These are phyloP conservation scores for Fusarium sp. DNA, from an alignment of 2,329 filamentous ascomycete genomes.

Conservation along the genomic window DNA sequence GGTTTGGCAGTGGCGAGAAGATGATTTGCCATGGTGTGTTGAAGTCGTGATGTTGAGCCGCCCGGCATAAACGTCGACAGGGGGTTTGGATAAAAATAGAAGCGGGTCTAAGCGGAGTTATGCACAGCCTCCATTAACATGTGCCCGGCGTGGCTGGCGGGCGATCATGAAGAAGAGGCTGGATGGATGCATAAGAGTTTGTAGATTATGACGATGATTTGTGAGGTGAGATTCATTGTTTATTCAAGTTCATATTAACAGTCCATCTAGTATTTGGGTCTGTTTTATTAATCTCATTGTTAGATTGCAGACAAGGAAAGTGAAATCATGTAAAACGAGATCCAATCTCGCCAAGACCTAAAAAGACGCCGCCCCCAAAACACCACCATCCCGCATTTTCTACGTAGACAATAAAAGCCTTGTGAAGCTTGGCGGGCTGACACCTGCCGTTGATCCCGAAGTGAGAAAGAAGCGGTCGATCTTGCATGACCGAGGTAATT, in stretches of 20 bases:
- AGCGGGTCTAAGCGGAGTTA: slow-evolving; percentile 3
- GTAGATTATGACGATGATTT: slow-evolving; percentile 9
- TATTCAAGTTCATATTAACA: background rate
- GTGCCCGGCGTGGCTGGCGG: slow-evolving; percentile 8
- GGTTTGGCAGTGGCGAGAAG: background rate
- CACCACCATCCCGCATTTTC: slow-evolving; percentile 1
- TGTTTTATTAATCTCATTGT: background rate
- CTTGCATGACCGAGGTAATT: slow-evolving; percentile 4
- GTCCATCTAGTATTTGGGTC: background rate
- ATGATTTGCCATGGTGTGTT: background rate
- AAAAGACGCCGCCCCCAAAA: background rate
- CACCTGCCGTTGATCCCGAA: background rate
- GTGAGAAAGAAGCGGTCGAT: slow-evolving; percentile 1
- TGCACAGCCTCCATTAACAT: slow-evolving; percentile 31
- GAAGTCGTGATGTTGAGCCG: slow-evolving; percentile 23
- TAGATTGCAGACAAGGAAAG: slow-evolving; percentile 4
- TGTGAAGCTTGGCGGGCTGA: slow-evolving; percentile 10
- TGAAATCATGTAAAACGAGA: slow-evolving; percentile 20
- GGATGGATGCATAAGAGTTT: background rate
- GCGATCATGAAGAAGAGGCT: slow-evolving; percentile 17
- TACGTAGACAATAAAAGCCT: background rate
- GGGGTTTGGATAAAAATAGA: slow-evolving; percentile 35
- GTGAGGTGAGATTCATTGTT: background rate
- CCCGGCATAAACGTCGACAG: slow-evolving; percentile 15
- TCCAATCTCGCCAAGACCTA: slow-evolving; percentile 28